phyloP scores from a whole-genome alignment of 495 filamentous ascomycete genomes.

The Talaromyces proteolyticus region DNA sequence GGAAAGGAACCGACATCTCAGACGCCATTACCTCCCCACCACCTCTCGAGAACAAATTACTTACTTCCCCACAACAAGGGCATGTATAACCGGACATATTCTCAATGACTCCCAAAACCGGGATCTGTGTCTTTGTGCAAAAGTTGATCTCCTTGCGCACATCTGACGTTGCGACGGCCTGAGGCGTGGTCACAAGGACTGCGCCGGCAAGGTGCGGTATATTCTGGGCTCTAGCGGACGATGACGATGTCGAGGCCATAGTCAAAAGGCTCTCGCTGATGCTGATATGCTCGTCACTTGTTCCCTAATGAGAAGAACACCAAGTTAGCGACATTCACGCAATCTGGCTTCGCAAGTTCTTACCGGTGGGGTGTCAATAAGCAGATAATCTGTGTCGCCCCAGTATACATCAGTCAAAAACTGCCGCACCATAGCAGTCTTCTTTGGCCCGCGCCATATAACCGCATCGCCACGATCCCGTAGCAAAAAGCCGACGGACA shows the following conservation, averaged over 20 bases:
- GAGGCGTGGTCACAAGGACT: slow-evolving; percentile 92
- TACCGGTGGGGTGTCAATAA: slow-evolving; percentile 86
- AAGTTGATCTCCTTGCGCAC: slow-evolving; percentile 97
- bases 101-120: slow-evolving; percentile 84
- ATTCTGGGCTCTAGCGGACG: slow-evolving; percentile 8
- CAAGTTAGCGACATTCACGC: background rate
- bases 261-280: slow-evolving; percentile 78
- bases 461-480: slow-evolving; percentile 80
- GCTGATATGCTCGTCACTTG: slow-evolving; percentile 95
- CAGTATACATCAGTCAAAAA: slow-evolving; percentile 92
- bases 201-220: slow-evolving; percentile 63
- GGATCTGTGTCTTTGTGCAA: slow-evolving; percentile 77
- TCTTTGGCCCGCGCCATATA: slow-evolving; percentile 96
- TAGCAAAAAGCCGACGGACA: slow-evolving; percentile 91
- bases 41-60: slow-evolving; percentile 84
- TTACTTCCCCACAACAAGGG: slow-evolving; percentile 89
- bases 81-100: slow-evolving; percentile 98
- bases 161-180: slow-evolving; percentile 88
- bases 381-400: slow-evolving; percentile 79
- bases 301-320: slow-evolving; percentile 42
- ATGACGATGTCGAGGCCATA: slow-evolving; percentile 30
- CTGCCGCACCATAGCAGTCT: slow-evolving; percentile 97
- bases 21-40: slow-evolving; percentile 86
- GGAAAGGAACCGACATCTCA: slow-evolving; percentile 76
- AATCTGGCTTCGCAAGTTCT: background rate